Percentiles rank a stretch among this genome's conserved stretches.
Evolutionary conservation across 164 flowering plant species (phyloP).

Genomic region (Warburgia ugandensis): DNA sequence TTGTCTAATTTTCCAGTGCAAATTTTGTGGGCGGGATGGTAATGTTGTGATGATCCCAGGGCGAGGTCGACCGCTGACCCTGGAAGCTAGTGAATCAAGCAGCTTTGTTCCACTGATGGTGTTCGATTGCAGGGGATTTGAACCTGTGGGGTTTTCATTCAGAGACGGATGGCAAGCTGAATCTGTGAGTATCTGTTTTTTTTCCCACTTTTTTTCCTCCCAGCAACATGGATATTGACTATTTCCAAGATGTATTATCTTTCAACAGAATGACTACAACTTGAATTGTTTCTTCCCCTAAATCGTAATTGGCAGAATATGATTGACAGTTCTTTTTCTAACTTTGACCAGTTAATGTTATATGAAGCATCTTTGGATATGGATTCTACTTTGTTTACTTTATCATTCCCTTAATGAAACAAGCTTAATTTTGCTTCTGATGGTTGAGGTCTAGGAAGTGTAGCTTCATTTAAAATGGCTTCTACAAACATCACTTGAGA

Average conservation of each 20-base stretch:
- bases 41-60: slow-evolving; percentile 65
- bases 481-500: too few relatives aligned
- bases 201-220: neutral
- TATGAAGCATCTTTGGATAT: too few relatives aligned
- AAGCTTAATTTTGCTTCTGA: too few relatives aligned
- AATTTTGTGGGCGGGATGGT: slow-evolving; percentile 80
- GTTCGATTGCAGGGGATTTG: slow-evolving; percentile 81
- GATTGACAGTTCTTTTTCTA: too few relatives aligned
- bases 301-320: too few relatives aligned
- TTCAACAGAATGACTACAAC: too few relatives aligned
- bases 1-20: slow-evolving; percentile 43
- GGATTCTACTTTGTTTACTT: too few relatives aligned
- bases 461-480: too few relatives aligned
- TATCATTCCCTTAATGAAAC: too few relatives aligned
- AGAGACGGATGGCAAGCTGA: slow-evolving; percentile 65
- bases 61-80: slow-evolving; percentile 50
- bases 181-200: slow-evolving; percentile 45
- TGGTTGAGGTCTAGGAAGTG: too few relatives aligned
- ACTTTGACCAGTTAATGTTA: too few relatives aligned
- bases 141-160: slow-evolving; percentile 61
- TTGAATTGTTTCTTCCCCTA: neutral
- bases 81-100: slow-evolving; percentile 31
- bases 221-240: neutral
- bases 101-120: slow-evolving; percentile 55
- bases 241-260: neutral